Base-by-base conservation (phyloP, 164 flowering plant species). In the Chloranthus sessilifolius region DNA sequence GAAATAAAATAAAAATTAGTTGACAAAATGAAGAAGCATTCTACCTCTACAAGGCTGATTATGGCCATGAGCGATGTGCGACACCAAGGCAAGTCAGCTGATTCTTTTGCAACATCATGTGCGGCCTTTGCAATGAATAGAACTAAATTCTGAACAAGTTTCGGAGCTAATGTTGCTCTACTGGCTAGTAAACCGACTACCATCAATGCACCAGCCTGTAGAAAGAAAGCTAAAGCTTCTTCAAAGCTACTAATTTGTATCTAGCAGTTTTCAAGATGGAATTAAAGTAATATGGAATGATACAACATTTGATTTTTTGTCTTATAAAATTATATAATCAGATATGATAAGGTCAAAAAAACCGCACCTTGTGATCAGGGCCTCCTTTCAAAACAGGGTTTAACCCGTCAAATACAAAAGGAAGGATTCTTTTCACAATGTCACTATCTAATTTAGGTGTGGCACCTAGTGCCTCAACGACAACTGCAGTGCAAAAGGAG, bases 191-290 rank as follows among this genome's bases (percentile, higher is more conserved):
- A 56, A 60, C 80, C 80, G 61, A 78, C 73, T 57, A 88, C 70
- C 91, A 92, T 92, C 76, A 92, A 65, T 35, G 96, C 75, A 71
- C 94, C 83, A 67, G 96, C 98, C 98, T 90, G 49, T 7, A 59
- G 2, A 65, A 7, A 56, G n/a, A 20, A 21, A 25, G 29, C 21
- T 2, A 31, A 63, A 23, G 5, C 5, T 8, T 48, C 31, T 35
- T 51, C 22, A 52, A 26, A 43, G 10, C 5, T 3, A 31, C 31
- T 26, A 43, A 27, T 14, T 46, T 25, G 50, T n/a, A 46, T 25
- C 35, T 24, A 14, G 14, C n/a, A n/a, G n/a, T n/a, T n/a, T n/a
- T n/a, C n/a, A n/a, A n/a, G n/a, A n/a, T n/a, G n/a, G n/a, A n/a
- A n/a, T n/a, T n/a, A n/a, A n/a, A n/a, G n/a, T n/a, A n/a, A n/a